phyloP scores from a whole-genome alignment of 768 basidiomycete species.

The Chalciporus chontae region DNA sequence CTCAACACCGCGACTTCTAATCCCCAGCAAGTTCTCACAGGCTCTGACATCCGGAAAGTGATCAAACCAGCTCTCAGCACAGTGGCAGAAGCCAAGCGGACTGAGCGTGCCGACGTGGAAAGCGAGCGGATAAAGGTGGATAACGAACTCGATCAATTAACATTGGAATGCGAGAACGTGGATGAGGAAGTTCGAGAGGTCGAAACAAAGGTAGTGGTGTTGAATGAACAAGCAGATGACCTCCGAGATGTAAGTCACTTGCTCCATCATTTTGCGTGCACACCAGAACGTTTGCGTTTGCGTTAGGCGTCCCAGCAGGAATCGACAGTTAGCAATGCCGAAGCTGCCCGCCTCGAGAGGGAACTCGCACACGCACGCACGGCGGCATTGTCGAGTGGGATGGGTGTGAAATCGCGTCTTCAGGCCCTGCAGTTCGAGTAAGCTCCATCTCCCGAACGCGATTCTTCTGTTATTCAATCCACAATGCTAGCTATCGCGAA shows the following conservation, averaged over 20 bases:
- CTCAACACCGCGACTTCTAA: conserved; percentile 76
- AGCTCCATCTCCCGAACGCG: conserved; percentile 20
- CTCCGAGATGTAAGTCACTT: conserved; percentile 63
- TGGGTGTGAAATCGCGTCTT: conserved; percentile 75
- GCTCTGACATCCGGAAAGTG: conserved; percentile 65
- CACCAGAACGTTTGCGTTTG: neutral
- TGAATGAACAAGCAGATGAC: conserved; percentile 78
- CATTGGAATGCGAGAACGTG: conserved; percentile 73
- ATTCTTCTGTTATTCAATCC: conserved; percentile 1
- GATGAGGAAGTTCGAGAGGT: conserved; percentile 74
- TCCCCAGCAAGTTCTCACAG: conserved; percentile 62
- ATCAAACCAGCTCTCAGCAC: conserved; percentile 75
- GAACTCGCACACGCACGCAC: conserved; percentile 73
- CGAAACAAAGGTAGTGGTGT: conserved; percentile 65
- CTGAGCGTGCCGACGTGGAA: conserved; percentile 66
- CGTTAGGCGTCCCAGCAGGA: conserved; percentile 74
- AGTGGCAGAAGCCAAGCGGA: conserved; percentile 69
- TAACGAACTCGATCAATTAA: conserved; percentile 76
- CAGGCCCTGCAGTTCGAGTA: conserved; percentile 77
- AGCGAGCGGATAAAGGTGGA: conserved; percentile 78
- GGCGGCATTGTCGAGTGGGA: conserved; percentile 75
- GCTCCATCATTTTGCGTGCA: neutral
- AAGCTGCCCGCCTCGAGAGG: conserved; percentile 64
- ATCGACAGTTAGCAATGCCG: conserved; percentile 58
- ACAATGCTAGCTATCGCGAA: conserved; percentile 61